Base-by-base conservation (phyloP, 2,329 filamentous ascomycete genomes). In the Aspergillus unguis region DNA sequence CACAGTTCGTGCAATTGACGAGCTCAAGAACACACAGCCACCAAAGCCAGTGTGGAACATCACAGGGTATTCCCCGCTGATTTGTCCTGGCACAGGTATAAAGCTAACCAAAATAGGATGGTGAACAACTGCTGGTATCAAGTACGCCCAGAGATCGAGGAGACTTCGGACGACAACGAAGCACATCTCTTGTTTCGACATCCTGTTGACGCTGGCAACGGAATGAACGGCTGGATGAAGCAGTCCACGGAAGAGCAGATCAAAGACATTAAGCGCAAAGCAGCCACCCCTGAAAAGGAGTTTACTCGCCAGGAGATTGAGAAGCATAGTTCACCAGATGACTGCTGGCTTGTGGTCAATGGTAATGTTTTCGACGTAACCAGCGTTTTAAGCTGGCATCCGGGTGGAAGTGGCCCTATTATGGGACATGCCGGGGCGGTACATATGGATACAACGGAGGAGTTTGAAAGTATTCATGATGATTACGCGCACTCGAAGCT, bases 81-180 rank as follows among this genome's bases (percentile, higher is more conserved):
- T 29, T n/a, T 29, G 17, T 17, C 17, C 17, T 17, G 17, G 17
- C 17, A 17, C 17, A 17, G 17, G 17, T 17, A 17, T 17, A 17
- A 17, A 27, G 2, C 41, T 17, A 29, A 43, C 27, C 11, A 10
- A 29, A 26, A 6, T 36, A 65, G 75, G 8, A 80, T 80, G 76
- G 80, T 81, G 78, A 81, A 81, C 62, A 81, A 80, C 41, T 74
- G 73, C 54, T 78, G 74, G 74, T 80, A 80, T 55, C 54, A 63
- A 1, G 73, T 81, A 10, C 73, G 71, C 42, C 62, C 72, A 0
- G 71, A 75, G 33, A 70, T 75, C 3, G 50, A 64, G 0, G 62
- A 69, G n/a, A 62, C 65, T 10, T 55, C 64, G 11, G 59, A 72
- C 2, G 63, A 66, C 7, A 63, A 68, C 1, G 59, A 61, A 4